phyloP scores from a whole-genome alignment of 2,329 filamentous ascomycete genomes.

The Phialemonium atrogriseum region DNA sequence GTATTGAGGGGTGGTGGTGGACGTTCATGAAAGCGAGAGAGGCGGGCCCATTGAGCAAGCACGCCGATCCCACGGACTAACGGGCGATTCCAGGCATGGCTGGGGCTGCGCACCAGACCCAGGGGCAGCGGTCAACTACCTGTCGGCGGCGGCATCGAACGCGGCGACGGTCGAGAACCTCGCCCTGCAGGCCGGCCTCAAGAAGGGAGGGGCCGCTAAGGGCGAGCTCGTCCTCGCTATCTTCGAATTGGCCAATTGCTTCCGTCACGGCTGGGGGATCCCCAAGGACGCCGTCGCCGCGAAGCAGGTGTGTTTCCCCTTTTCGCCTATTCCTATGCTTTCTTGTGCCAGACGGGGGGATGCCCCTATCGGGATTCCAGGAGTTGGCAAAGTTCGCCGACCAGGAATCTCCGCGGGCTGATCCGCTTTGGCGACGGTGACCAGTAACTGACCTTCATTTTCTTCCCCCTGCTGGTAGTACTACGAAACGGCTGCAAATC shows the following conservation, averaged over 20 bases:
- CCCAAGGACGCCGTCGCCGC: slow-evolving; percentile 79
- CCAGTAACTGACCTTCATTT: slow-evolving; percentile 4
- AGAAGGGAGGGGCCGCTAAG: slow-evolving; percentile 89
- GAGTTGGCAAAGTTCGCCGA: too few relatives aligned
- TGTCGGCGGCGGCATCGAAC: slow-evolving; percentile 83
- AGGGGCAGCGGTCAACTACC: slow-evolving; percentile 68
- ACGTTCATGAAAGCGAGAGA: too few relatives aligned
- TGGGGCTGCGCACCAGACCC: slow-evolving; percentile 79
- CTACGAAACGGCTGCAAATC: slow-evolving; percentile 93
- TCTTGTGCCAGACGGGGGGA: too few relatives aligned
- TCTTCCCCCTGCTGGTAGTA: slow-evolving; percentile 61
- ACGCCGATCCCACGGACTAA: too few relatives aligned
- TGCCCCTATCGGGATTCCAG: too few relatives aligned
- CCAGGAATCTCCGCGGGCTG: too few relatives aligned
- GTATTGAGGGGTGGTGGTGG: too few relatives aligned
- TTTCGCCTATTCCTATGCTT: too few relatives aligned
- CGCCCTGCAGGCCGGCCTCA: slow-evolving; percentile 78
- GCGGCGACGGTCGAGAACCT: slow-evolving; percentile 79
- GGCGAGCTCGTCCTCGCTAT: slow-evolving; percentile 95
- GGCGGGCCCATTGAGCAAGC: too few relatives aligned
- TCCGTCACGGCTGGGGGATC: slow-evolving; percentile 91
- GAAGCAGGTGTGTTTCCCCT: slow-evolving; percentile 45
- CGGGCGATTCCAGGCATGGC: slow-evolving; percentile 68
- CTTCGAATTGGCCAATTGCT: slow-evolving; percentile 88
- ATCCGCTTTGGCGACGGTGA: not conserved